Base-by-base conservation (phyloP, 2,329 filamentous ascomycete genomes). In the Botryotinia convoluta region DNA sequence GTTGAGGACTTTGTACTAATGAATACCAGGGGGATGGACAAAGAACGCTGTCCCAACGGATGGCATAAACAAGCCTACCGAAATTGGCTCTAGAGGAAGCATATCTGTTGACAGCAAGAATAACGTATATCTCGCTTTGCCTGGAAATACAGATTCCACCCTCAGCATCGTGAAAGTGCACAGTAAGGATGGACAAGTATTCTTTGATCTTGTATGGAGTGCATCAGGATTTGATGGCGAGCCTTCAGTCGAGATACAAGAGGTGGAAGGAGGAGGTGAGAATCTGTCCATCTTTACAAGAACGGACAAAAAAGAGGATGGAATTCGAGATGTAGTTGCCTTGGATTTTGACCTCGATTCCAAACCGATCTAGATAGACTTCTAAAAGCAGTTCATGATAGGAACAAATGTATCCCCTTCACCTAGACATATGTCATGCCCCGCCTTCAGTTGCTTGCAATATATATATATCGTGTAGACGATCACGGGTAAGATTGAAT, bases 201-300 rank as follows among this genome's bases (percentile, higher is more conserved):
- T 16, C 2, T 77, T 77, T 69, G 72, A 75, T 26, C 26, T 48
- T 18, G 63, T 77, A 12, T 78, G 77, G 77, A 74, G 48, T 35
- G 75, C 72, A 29, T 67, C 75, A 39, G 77, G 77, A 29, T 79
- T 74, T 63, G 77, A 77, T 74, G 78, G 78, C 5, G 77, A 79
- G 60, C 78, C 78, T 12, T 72, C 75, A 44, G 64, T 77, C 42
- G 78, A 79, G 74, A 72, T 75, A 37, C 73, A 76, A 32, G 74
- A 74, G 35, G 42, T 78, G 48, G 77, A 77, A 48, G 54, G 48
- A n/a, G 74, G 71, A 57, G 72, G 54, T 14, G 65, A 77, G 45
- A 32, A 74, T 22, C 64, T 79, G 72, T 77, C 77, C n/a, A 59
- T 79, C 9, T 79, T 79, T 61, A 79, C 74, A 32, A 76, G 77